A percentile compares a stretch with the other conserved stretches of the same genome.
Evolutionary conservation across 192 early-diverging fungal genomes (phyloP).

Genomic region (Haplosporangium gracile): DNA sequence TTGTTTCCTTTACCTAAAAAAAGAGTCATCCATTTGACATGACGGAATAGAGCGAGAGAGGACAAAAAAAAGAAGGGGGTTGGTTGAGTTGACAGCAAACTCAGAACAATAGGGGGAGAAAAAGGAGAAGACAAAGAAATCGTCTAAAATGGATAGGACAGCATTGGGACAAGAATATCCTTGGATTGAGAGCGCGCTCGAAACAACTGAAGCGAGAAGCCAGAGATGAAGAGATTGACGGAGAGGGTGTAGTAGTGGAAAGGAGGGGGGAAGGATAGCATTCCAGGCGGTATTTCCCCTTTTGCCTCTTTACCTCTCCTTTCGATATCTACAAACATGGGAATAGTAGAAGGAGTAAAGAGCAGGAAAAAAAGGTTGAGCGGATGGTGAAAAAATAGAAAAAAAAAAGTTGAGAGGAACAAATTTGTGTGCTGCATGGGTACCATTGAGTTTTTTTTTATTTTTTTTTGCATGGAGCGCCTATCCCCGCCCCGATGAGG

Average conservation of each 20-base stretch:
- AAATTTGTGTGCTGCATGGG: background rate
- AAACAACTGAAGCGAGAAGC: background rate
- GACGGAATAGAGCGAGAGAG: background rate
- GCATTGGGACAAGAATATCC: background rate
- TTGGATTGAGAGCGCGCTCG: background rate
- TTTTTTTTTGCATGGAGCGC: background rate
- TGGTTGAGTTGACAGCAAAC: background rate
- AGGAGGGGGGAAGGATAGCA: background rate
- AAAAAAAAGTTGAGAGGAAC: background rate
- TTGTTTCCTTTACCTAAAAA: background rate
- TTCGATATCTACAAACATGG: background rate
- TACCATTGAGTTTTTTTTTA: background rate
- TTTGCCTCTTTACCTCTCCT: background rate
- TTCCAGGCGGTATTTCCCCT: background rate
- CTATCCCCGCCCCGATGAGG: background rate
- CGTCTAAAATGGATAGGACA: background rate
- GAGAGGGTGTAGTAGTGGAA: too few relatives aligned
- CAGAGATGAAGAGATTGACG: background rate
- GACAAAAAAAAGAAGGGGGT: background rate
- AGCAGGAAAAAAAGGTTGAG: background rate
- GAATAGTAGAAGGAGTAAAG: background rate
- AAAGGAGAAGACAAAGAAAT: background rate
- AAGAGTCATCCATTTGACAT: background rate
- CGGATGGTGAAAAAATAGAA: slow-evolving; percentile 6
- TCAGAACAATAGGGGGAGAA: background rate